A percentile compares a stretch with the other conserved stretches of the same genome.
Evolutionary conservation across 2,329 filamentous ascomycete genomes (phyloP).

Genomic region (Akanthomyces dipterigenus): DNA sequence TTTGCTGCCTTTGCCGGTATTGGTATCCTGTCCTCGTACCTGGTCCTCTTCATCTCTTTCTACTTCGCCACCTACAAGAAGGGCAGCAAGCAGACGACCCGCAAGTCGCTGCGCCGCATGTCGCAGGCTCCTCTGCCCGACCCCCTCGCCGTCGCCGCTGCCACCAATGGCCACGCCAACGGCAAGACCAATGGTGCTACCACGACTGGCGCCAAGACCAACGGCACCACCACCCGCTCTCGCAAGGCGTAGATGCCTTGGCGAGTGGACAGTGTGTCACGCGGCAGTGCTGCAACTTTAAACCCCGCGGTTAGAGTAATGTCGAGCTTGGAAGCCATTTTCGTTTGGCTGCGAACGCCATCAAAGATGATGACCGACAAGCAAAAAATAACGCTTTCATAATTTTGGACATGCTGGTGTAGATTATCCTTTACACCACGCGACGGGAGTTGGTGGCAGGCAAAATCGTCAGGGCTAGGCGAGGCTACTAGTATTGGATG

Average conservation of each 20-base stretch:
- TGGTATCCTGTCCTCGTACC: conserved; percentile 86
- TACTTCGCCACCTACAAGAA: conserved; percentile 96
- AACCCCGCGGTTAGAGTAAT: background rate
- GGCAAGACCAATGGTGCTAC: conserved; percentile 45
- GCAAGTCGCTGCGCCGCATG: conserved; percentile 66
- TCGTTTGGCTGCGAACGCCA: background rate
- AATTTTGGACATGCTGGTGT: conserved; percentile 12
- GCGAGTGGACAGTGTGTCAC: background rate
- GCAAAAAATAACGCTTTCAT: background rate
- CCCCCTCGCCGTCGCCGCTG: conserved; percentile 64
- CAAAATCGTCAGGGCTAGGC: conserved; percentile 8
- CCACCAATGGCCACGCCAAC: conserved; percentile 43
- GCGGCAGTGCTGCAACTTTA: background rate
- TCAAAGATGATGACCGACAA: background rate
- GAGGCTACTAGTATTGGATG: conserved; percentile 6
- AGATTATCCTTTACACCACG: background rate
- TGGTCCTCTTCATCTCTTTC: conserved; percentile 98
- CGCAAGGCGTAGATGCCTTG: conserved; percentile 51
- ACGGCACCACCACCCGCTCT: conserved; percentile 57
- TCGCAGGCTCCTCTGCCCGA: conserved; percentile 67
- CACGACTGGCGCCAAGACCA: conserved; percentile 49
- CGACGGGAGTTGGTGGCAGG: conserved; percentile 8
- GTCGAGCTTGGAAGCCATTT: background rate
- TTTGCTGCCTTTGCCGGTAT: conserved; percentile 93
- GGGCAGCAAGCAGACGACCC: conserved; percentile 74